Percentiles rank a stretch among this genome's conserved stretches.
Conservation (phyloP, 768 basidiomycete species). For the Chlorophyllum brunneum region DNA sequence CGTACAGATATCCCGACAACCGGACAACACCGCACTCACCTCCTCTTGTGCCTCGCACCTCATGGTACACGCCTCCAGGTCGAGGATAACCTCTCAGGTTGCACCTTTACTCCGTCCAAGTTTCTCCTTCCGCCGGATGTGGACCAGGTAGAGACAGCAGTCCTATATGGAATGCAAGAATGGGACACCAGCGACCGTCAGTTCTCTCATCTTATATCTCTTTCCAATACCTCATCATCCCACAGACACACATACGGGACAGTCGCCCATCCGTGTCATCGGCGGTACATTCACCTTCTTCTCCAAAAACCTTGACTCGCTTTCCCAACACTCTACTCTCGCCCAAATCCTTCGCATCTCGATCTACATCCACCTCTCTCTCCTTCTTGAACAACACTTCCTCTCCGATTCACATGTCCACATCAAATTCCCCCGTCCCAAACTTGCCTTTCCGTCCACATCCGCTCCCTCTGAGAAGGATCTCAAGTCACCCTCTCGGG, state of each 20-base stretch:
- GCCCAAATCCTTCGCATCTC: conserved; percentile 46
- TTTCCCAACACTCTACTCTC: conserved; percentile 39
- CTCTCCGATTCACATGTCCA: conserved; percentile 47
- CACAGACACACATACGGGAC: not conserved
- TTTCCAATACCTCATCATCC: not conserved
- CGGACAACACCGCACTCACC: conserved; percentile 31
- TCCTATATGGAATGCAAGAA: conserved; percentile 49
- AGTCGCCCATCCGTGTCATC: conserved; percentile 30
- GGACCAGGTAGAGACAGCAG: conserved; percentile 23
- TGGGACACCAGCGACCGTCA: conserved; percentile 37
- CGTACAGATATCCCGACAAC: conserved; percentile 22
- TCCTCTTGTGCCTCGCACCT: conserved; percentile 50
- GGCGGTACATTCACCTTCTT: conserved; percentile 65
- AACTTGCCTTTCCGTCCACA: conserved; percentile 21
- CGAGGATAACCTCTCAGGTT: conserved; percentile 34
- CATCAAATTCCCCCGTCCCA: conserved; percentile 37
- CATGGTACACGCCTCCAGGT: conserved; percentile 35
- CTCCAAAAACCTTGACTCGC: conserved; percentile 39
- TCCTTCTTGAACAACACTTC: conserved; percentile 58
- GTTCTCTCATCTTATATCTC: not conserved
- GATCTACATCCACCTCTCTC: conserved; percentile 52
- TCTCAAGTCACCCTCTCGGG: not conserved
- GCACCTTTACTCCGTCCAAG: conserved; percentile 38
- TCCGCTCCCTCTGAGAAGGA: conserved; percentile 12
- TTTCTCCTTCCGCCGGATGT: conserved; percentile 35